Percentiles rank a stretch among this genome's conserved stretches.
These are phyloP conservation scores for Cytospora piceicola DNA, from an alignment of 2,329 filamentous ascomycete genomes.

Conservation along the genomic window DNA sequence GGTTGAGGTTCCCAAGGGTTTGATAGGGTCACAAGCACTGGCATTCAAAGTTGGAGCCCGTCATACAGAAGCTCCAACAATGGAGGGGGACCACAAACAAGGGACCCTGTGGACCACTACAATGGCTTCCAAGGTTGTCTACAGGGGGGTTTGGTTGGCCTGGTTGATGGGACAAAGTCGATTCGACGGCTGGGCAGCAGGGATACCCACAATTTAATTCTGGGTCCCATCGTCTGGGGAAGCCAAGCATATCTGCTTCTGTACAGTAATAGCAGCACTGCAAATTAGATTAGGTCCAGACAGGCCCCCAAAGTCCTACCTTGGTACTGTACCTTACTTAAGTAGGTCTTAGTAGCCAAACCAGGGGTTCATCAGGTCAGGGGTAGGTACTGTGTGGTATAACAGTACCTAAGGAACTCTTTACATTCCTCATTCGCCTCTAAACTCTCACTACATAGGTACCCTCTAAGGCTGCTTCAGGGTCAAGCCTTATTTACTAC, in stretches of 20 bases:
- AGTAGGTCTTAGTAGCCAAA: neutral
- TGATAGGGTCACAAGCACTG: conserved; percentile 21
- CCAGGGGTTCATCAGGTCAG: neutral
- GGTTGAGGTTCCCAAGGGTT: neutral
- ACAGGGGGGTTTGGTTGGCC: neutral
- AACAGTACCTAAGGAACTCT: too few species aligned
- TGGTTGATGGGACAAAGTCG: neutral
- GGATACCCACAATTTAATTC: neutral
- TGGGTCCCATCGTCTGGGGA: neutral
- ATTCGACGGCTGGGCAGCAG: neutral
- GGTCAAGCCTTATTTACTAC: neutral
- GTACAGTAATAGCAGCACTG: neutral
- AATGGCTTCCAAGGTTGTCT: neutral
- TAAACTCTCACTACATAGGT: neutral
- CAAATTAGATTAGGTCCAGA: neutral
- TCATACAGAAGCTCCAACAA: neutral
- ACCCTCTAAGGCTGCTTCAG: too few species aligned
- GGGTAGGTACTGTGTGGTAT: too few species aligned
- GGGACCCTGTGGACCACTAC: neutral
- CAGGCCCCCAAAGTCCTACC: neutral
- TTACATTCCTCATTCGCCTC: neutral
- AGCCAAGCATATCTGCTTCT: neutral
- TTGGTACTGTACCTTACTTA: neutral
- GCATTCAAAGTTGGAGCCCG: neutral
- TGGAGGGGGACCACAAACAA: neutral